phyloP scores from a whole-genome alignment of 1,139 yeast genomes.

The Lizanozyma gosingica region DNA sequence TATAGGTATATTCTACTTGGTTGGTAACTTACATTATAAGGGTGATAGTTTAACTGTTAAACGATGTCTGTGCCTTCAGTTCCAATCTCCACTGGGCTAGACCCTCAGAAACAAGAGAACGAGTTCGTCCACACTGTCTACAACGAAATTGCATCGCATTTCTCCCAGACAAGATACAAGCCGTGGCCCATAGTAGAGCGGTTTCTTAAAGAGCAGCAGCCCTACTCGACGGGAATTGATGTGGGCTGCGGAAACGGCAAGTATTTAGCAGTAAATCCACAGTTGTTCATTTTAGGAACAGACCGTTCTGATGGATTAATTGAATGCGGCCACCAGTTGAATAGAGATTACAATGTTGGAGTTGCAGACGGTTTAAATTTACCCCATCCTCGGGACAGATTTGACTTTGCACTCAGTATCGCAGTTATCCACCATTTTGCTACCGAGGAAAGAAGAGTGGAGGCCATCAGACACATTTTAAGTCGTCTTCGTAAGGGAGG shows the following conservation, averaged over 20 bases:
- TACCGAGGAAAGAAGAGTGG: conserved; percentile 67
- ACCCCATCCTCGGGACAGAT: conserved; percentile 52
- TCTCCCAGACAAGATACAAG: conserved; percentile 86
- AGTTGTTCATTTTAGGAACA: conserved; percentile 66
- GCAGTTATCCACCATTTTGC: conserved; percentile 96
- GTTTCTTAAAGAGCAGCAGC: conserved; percentile 37
- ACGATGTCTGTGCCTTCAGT: conserved; percentile 29
- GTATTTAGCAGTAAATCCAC: conserved; percentile 63
- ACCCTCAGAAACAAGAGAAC: conserved; percentile 58
- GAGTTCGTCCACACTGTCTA: conserved; percentile 82
- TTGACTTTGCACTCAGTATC: conserved; percentile 89
- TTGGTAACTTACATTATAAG: too few species aligned
- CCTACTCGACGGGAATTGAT: conserved; percentile 44
- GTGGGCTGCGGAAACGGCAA: conserved; percentile 98
- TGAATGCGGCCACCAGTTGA: conserved; percentile 54
- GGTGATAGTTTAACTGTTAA: too few species aligned
- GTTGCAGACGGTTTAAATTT: conserved; percentile 70
- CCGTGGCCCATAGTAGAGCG: conserved; percentile 95
- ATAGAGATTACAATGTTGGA: conserved; percentile 28
- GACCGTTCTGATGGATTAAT: conserved; percentile 78
- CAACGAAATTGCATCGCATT: conserved; percentile 85
- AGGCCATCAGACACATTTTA: conserved; percentile 64
- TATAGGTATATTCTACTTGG: too few species aligned
- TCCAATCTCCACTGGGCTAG: conserved; percentile 17
- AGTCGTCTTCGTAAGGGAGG: conserved; percentile 53